Conservation (phyloP, 2,329 filamentous ascomycete species). For the Scortechinia acanthostroma region DNA sequence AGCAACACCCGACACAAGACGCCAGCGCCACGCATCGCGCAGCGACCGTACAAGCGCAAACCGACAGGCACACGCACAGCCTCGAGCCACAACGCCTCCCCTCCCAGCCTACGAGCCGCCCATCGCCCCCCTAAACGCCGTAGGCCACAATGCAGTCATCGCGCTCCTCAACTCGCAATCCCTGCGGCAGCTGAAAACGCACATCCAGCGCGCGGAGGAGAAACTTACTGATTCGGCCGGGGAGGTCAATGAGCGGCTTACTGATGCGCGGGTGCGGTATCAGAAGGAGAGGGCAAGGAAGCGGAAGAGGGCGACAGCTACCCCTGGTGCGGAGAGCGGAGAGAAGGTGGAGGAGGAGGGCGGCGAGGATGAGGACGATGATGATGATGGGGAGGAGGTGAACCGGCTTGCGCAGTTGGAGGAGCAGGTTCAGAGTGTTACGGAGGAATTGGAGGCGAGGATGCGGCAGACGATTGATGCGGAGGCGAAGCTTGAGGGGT, state of each 20-base stretch:
- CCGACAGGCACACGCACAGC: background rate
- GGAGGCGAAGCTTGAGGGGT: background rate
- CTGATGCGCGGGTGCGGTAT: background rate
- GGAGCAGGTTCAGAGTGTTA: background rate
- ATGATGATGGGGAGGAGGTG: background rate
- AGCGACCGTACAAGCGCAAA: too few species aligned
- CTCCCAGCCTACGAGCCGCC: background rate
- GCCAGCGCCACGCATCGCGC: too few species aligned
- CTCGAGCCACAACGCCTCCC: background rate
- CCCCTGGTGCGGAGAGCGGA: background rate
- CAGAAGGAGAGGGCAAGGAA: background rate
- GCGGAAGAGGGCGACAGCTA: background rate
- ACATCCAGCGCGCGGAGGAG: background rate
- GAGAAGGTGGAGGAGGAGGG: background rate
- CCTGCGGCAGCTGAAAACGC: background rate
- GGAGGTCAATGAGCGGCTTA: background rate
- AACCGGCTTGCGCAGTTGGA: background rate
- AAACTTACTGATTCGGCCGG: background rate
- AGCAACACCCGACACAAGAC: too few species aligned
- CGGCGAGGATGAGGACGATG: background rate
- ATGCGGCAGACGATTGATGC: background rate
- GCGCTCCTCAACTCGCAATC: background rate
- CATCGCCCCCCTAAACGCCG: background rate
- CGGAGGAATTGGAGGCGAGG: background rate
- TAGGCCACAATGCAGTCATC: background rate